These are phyloP conservation scores for Arthroderma sp. DNA, from an alignment of 2,329 filamentous ascomycete genomes.

Conservation along the genomic window DNA sequence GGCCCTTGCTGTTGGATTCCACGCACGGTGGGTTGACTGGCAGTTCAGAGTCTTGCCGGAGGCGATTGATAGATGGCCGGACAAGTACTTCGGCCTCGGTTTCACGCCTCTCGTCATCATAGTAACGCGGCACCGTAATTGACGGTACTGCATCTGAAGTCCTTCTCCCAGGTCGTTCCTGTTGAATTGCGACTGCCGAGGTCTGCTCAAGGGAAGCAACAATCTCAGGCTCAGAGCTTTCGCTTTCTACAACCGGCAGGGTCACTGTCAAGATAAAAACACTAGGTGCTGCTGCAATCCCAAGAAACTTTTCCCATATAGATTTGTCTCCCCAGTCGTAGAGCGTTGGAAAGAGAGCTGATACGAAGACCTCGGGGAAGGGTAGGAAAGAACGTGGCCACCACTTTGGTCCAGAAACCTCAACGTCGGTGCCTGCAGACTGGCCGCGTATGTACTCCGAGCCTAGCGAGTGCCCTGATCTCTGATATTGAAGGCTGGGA, in stretches of 20 bases:
- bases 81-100: background rate
- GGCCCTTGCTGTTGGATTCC: constrained; percentile 16
- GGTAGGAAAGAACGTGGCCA: constrained; percentile 71
- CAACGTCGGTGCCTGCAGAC: constrained; percentile 30
- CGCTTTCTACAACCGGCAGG: constrained; percentile 73
- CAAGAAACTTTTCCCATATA: constrained; percentile 73
- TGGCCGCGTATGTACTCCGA: constrained; percentile 33
- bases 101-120: background rate
- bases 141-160: background rate
- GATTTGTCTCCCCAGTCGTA: constrained; percentile 69
- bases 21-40: constrained; percentile 26
- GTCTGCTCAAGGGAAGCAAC: background rate
- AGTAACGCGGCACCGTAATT: background rate
- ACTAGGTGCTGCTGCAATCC: constrained; percentile 72
- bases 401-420: constrained; percentile 47
- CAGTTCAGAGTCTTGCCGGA: constrained; percentile 29
- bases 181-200: background rate
- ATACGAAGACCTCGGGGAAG: constrained; percentile 55
- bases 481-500: constrained; percentile 47
- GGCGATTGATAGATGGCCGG: constrained; percentile 1
- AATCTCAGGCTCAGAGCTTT: constrained; percentile 38
- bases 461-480: constrained; percentile 39
- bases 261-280: constrained; percentile 85
- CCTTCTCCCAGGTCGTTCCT: background rate
- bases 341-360: constrained; percentile 77